Percentiles rank a stretch among this genome's conserved stretches.
Evolutionary conservation across 495 filamentous ascomycete genomes (phyloP).

Genomic region (Neurospora sp.): DNA sequence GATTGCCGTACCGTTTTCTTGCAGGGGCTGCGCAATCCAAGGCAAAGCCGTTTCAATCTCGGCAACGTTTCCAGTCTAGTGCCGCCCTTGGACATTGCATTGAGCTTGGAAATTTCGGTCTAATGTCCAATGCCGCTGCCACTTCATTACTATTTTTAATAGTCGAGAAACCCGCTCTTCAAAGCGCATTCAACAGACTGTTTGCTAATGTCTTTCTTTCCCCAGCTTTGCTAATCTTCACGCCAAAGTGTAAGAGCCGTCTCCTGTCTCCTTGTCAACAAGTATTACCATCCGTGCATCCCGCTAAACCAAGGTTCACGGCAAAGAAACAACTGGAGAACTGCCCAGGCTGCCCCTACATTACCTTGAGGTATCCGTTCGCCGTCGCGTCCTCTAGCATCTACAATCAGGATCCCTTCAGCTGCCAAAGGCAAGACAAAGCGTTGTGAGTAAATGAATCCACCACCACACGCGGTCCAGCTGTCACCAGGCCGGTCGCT

Average conservation of each 20-base stretch:
- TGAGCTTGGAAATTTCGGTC: constrained; percentile 22
- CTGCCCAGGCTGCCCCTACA: background rate
- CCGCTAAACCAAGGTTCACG: background rate
- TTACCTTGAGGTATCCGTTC: background rate
- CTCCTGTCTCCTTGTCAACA: background rate
- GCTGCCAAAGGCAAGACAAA: background rate
- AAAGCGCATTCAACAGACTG: background rate
- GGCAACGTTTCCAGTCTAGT: constrained; percentile 34
- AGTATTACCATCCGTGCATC: background rate
- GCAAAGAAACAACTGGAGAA: background rate
- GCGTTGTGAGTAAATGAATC: background rate
- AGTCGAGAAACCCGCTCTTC: background rate
- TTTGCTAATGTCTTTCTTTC: background rate
- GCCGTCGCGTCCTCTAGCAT: background rate
- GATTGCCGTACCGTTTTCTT: background rate
- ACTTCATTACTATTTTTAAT: constrained; percentile 15
- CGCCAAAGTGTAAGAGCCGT: background rate
- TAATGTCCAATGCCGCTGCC: constrained; percentile 7
- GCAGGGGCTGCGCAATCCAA: constrained; percentile 5
- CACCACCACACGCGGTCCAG: background rate
- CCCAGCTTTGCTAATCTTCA: background rate
- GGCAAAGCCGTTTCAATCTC: constrained; percentile 31
- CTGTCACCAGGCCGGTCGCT: background rate
- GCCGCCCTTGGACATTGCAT: constrained; percentile 23
- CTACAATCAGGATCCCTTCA: background rate